phyloP scores from a whole-genome alignment of 2,329 filamentous ascomycete genomes.

The Fusarium sterilihyphosum region DNA sequence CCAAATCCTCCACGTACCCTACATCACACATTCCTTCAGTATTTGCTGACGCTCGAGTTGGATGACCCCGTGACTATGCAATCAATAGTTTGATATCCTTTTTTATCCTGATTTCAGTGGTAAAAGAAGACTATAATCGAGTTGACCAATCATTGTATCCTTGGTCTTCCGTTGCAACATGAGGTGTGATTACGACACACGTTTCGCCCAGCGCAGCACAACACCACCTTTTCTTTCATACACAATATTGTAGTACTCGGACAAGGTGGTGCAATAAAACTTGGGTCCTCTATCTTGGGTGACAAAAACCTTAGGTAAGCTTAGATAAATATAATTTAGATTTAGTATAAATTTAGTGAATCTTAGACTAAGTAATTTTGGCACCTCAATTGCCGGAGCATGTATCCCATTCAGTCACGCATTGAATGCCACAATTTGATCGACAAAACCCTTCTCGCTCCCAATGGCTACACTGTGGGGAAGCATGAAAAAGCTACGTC shows the following conservation, averaged over 20 bases:
- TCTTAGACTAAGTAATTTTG: too few species aligned
- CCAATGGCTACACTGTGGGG: background rate
- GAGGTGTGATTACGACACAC: accelerated
- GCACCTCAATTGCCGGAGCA: background rate
- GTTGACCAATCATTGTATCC: accelerated
- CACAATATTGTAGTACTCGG: too few species aligned
- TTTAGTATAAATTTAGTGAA: too few species aligned
- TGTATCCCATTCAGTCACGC: background rate
- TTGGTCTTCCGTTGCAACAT: accelerated
- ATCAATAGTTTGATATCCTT: background rate
- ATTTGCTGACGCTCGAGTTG: background rate
- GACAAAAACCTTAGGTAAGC: too few species aligned
- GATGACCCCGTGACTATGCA: too few species aligned
- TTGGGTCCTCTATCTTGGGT: too few species aligned
- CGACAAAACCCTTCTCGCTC: background rate
- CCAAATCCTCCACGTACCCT: background rate
- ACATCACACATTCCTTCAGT: accelerated
- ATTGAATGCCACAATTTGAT: background rate
- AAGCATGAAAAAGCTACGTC: background rate
- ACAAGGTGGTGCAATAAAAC: too few species aligned
- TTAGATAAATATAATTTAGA: too few species aligned
- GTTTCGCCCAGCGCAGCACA: too few species aligned
- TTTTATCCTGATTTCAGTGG: background rate
- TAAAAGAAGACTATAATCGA: accelerated
- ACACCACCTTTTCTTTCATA: background rate